Evolutionary conservation across 371 early-diverging fungal genomes (phyloP).

Genomic region (Saksenaea vasiformis): DNA sequence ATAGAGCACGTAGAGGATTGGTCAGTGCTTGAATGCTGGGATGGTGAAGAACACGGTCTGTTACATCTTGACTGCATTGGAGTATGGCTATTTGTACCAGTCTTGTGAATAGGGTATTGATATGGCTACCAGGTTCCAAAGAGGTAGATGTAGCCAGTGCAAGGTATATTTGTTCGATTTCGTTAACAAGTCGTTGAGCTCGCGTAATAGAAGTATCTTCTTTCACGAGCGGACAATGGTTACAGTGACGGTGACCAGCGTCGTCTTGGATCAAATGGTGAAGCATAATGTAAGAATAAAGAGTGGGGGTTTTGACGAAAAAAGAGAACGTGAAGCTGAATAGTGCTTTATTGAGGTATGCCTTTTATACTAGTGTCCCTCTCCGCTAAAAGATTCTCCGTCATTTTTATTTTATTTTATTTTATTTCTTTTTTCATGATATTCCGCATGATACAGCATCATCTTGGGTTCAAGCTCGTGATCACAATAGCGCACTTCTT

Average conservation of each 20-base stretch:
- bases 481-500: not conserved
- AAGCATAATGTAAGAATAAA: slow-evolving; percentile 3
- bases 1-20: slow-evolving; percentile 21
- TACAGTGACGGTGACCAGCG: not conserved
- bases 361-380: too few relatives aligned
- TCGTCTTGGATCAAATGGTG: slow-evolving; percentile 6
- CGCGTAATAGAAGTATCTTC: not conserved
- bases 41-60: slow-evolving; percentile 14
- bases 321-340: not conserved
- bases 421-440: too few relatives aligned
- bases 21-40: slow-evolving; percentile 10
- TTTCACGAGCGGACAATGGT: not conserved
- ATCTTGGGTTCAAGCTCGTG: not conserved
- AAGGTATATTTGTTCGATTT: slow-evolving; percentile 17
- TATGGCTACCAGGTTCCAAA: slow-evolving; percentile 19
- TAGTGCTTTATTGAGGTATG: too few relatives aligned
- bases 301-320: not conserved
- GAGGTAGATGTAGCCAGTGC: slow-evolving; percentile 6
- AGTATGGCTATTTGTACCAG: slow-evolving; percentile 28
- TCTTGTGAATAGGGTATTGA: slow-evolving; percentile 32
- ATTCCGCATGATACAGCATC: not conserved
- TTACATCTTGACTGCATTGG: slow-evolving; percentile 9
- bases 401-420: not conserved
- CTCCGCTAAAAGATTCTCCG: not conserved
- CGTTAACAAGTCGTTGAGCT: slow-evolving; percentile 11